These are phyloP conservation scores for Phytophthora ramorum DNA, from an alignment of 352 stramenopile species.

Conservation along the genomic window DNA sequence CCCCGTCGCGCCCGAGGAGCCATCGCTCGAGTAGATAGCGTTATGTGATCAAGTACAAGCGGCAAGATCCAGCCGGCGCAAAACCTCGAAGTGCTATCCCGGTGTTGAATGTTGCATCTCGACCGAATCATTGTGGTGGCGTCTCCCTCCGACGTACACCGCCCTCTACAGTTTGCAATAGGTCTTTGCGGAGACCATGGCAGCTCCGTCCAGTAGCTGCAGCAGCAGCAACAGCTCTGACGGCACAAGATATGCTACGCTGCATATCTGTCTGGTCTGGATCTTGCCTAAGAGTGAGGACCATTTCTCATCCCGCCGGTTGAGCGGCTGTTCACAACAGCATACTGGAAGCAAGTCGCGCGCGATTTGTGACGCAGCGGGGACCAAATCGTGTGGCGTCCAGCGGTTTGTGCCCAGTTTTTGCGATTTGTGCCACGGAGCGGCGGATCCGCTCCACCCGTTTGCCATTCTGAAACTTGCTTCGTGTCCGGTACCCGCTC, in stretches of 20 bases:
- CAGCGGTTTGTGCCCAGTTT: neutral
- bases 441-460: constrained; percentile 37
- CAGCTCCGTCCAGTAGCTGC: too few species aligned
- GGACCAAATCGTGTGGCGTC: constrained; percentile 18
- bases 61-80: constrained; percentile 2
- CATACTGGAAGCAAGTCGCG: constrained; percentile 1
- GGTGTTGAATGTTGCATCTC: constrained; percentile 20
- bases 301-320: neutral
- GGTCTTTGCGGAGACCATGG: too few species aligned
- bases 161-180: too few species aligned
- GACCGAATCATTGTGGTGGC: constrained; percentile 5
- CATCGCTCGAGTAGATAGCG: neutral
- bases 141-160: too few species aligned
- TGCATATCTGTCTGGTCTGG: constrained; percentile 13
- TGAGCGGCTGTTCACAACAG: neutral
- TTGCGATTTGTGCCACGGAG: neutral
- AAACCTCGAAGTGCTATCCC: constrained; percentile 17
- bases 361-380: neutral
- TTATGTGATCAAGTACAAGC: neutral
- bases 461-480: constrained; percentile 43
- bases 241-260: neutral
- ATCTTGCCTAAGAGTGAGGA: neutral
- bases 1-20: constrained; percentile 27
- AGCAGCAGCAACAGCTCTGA: too few species aligned
- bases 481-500: neutral